These are phyloP conservation scores for Eutrema japonicum DNA, from an alignment of 345 rosid species.

Conservation along the genomic window DNA sequence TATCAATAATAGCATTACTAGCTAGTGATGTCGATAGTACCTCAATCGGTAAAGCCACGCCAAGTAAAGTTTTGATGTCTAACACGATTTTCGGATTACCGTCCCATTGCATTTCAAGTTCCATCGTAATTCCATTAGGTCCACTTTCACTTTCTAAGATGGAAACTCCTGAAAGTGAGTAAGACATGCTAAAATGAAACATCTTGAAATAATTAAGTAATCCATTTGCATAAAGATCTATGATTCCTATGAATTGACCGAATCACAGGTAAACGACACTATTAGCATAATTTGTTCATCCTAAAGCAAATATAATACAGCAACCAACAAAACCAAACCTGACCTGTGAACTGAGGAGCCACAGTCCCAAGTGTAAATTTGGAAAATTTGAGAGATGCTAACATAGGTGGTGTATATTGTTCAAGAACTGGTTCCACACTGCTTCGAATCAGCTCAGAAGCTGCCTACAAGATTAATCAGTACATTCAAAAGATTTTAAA, in stretches of 20 bases:
- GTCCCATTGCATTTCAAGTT: constrained; percentile 95
- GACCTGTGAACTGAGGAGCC: constrained; percentile 98
- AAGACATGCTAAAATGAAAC: constrained; percentile 4
- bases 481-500: background rate
- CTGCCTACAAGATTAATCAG: constrained; percentile 59
- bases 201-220: constrained; percentile 43
- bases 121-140: constrained; percentile 64
- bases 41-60: constrained; percentile 79
- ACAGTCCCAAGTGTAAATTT: constrained; percentile 88
- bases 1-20: background rate
- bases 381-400: constrained; percentile 81
- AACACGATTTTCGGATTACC: constrained; percentile 82
- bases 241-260: too few species aligned
- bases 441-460: constrained; percentile 78
- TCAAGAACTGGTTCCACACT: constrained; percentile 88
- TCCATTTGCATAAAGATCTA: background rate
- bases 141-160: constrained; percentile 63
- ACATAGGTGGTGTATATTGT: constrained; percentile 69
- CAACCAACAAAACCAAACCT: constrained; percentile 50
- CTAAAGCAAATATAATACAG: background rate
- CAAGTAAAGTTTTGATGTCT: constrained; percentile 72
- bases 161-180: constrained; percentile 58
- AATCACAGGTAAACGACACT: too few species aligned
- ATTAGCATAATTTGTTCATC: background rate
- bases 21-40: constrained; percentile 42